phyloP scores from a whole-genome alignment of 768 basidiomycete genomes.

The Trametes elegans region DNA sequence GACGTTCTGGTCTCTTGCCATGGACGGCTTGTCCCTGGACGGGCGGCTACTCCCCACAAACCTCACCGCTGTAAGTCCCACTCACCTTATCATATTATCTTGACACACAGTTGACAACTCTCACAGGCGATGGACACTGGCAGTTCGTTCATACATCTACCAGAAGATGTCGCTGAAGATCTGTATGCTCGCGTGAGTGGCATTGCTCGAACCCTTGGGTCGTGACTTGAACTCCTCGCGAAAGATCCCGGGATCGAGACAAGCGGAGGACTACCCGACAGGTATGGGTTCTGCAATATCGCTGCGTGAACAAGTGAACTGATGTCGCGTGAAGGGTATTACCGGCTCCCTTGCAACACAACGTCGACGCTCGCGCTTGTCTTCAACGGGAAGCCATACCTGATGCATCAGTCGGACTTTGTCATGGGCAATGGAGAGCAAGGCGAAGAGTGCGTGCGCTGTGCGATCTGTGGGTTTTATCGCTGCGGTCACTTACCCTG shows the following conservation, averaged over 20 bases:
- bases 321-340: conserved; percentile 43
- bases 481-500: background rate
- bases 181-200: conserved; percentile 46
- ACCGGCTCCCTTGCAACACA: conserved; percentile 51
- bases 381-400: conserved; percentile 42
- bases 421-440: conserved; percentile 45
- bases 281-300: conserved; percentile 29
- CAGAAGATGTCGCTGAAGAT: conserved; percentile 37
- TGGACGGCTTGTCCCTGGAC: conserved; percentile 45
- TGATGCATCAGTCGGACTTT: conserved; percentile 49
- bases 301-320: background rate
- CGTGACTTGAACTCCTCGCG: background rate
- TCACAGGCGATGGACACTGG: conserved; percentile 66
- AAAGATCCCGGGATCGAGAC: conserved; percentile 50
- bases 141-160: conserved; percentile 63
- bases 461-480: background rate
- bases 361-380: conserved; percentile 38
- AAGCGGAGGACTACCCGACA: conserved; percentile 41
- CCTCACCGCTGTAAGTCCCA: conserved; percentile 38
- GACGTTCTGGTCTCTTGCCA: conserved; percentile 60
- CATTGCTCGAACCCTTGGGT: background rate
- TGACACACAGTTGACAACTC: background rate
- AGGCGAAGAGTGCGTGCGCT: conserved; percentile 32
- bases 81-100: background rate
- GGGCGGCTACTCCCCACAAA: conserved; percentile 15